phyloP scores from a whole-genome alignment of 768 basidiomycete genomes.

The Lanmaoa rubissima region DNA sequence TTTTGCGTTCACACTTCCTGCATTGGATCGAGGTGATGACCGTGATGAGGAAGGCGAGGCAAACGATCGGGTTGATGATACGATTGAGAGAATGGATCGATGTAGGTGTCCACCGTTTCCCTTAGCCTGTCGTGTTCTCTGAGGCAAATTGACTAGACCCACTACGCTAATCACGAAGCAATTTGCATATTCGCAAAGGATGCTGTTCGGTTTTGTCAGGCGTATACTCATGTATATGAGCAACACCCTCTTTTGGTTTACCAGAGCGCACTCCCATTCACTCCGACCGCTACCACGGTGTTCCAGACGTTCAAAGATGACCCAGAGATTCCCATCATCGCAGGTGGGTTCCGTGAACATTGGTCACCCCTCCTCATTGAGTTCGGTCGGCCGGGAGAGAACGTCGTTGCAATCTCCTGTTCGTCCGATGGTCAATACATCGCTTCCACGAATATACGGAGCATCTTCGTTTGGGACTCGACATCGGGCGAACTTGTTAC shows the following conservation, averaged over 20 bases:
- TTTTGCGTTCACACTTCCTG: constrained; percentile 27
- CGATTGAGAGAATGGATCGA: constrained; percentile 27
- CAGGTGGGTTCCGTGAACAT: constrained; percentile 29
- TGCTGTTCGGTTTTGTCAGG: constrained; percentile 32
- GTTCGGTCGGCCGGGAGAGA: constrained; percentile 17
- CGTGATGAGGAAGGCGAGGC: constrained; percentile 30
- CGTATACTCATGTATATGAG: constrained; percentile 30
- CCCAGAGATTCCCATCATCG: constrained; percentile 20
- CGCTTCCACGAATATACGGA: constrained; percentile 23
- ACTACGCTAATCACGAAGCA: constrained; percentile 10
- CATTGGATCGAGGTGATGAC: constrained; percentile 37
- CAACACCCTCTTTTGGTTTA: constrained; percentile 35
- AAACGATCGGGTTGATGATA: constrained; percentile 29
- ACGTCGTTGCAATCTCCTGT: constrained; percentile 21
- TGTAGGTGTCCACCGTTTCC: constrained; percentile 10
- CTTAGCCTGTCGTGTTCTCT: neutral
- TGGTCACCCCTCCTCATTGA: constrained; percentile 34
- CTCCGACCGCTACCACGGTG: constrained; percentile 26
- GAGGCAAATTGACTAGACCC: constrained; percentile 9
- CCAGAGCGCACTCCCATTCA: constrained; percentile 31
- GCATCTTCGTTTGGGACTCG: constrained; percentile 27
- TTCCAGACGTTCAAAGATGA: constrained; percentile 30
- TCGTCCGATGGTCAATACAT: constrained; percentile 31
- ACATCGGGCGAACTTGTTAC: constrained; percentile 27
- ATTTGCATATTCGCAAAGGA: constrained; percentile 25